These are phyloP conservation scores for Iberis amara DNA, from an alignment of 441 rosid genomes.

Conservation along the genomic window DNA sequence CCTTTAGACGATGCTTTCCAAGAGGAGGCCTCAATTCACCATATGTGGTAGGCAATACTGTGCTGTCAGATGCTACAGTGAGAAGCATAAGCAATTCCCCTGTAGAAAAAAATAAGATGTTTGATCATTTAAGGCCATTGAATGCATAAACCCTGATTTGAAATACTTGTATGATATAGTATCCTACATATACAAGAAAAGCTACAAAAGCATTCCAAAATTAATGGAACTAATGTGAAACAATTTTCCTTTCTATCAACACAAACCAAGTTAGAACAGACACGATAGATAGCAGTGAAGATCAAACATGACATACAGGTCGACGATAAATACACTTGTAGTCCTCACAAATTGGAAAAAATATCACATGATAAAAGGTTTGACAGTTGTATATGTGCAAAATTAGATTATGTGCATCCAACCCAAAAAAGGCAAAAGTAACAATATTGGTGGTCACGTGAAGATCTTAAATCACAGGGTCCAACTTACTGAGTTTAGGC, in stretches of 20 bases:
- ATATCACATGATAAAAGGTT: conserved; percentile 2
- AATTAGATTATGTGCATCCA: conserved; percentile 17
- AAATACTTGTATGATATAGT: conserved; percentile 3
- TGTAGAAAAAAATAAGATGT: conserved; percentile 27
- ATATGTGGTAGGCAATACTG: conserved; percentile 73
- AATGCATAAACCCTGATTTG: conserved; percentile 9
- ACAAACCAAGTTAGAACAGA: not conserved
- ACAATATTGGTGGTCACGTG: conserved; percentile 9
- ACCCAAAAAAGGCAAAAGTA: not conserved
- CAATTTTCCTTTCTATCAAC: not conserved
- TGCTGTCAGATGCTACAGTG: conserved; percentile 66
- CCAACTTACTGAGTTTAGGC: conserved; percentile 72
- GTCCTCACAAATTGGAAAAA: conserved; percentile 3
- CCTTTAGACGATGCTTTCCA: conserved; percentile 60
- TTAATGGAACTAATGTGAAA: no score
- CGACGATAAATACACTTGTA: no score
- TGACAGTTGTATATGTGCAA: conserved; percentile 3
- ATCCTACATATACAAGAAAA: conserved; percentile 1
- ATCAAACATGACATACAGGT: not conserved
- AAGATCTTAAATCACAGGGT: conserved; percentile 7
- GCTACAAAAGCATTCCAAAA: not conserved
- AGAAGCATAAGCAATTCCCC: conserved; percentile 69
- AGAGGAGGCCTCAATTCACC: conserved; percentile 91
- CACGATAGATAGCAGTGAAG: not conserved
- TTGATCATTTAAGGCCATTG: not conserved